Base-by-base conservation (phyloP, 441 rosid genomes). In the Melastoma candidum region DNA sequence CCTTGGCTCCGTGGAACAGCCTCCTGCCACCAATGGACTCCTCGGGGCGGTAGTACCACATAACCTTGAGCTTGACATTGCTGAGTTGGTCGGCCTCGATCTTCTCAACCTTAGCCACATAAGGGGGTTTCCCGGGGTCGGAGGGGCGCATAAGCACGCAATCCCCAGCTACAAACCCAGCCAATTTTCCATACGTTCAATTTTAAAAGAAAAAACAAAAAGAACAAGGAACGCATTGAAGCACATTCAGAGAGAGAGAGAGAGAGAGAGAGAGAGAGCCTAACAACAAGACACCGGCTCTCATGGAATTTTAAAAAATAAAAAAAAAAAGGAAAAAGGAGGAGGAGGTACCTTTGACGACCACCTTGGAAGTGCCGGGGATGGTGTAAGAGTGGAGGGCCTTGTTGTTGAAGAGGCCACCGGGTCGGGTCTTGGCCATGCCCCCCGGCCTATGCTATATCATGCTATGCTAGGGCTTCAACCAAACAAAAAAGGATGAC, bases 111-210 rank as follows among this genome's bases (percentile, higher is more conserved):
- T 68, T 74, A 0, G 83, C 80, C 60, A 81, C 83, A 54, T 75
- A 81, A 0, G 83, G 77, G 5, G 80, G 71, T 64, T 76, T 81
- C 45, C 78, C 71, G 2, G 72, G 64, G 58, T 78, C 80, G 0
- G 80, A 70, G 36, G 83, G 83, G 12, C 87, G 81, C 83, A 81
- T 76, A 48, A 81, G 59, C 57, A 81, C 83, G 57, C 80, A 78
- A 68, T 81, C 87, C 2, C 74, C 77, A 46, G 51, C 87, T 76
- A 46, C 26, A 52, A 17, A 39, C 58, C 2, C 26, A 12, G 45
- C 41, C 43, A 57, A 26, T 26, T 53, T 1, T 44, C 12, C 39
- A 47, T n/a, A 2, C 11, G 11, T 14, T 48, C 7, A 22, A 9
- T 6, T 11, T 0, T 7, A 14, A 2, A 7, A 10, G 2, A 22